A percentile compares a stretch with the other conserved stretches of the same genome.
These are phyloP conservation scores for Ceratobasidium sp. DNA, from an alignment of 1,284 basidiomycete species.

Conservation along the genomic window DNA sequence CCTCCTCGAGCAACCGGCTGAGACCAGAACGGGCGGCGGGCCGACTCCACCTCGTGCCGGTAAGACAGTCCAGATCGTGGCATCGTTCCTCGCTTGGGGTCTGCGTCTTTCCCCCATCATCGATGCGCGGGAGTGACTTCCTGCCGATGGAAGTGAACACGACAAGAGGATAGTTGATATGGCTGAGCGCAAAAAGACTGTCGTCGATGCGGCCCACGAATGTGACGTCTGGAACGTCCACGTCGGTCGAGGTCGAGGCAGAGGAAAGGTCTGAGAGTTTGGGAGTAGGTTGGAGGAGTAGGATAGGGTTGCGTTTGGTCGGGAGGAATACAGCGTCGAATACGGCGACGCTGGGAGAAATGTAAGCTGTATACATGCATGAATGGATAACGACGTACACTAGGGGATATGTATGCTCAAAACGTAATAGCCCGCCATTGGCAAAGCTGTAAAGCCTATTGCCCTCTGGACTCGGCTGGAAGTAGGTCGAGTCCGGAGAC, in stretches of 20 bases:
- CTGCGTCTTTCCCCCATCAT: constrained; percentile 39
- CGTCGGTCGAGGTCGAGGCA: constrained; percentile 48
- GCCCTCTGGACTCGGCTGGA: constrained; percentile 80
- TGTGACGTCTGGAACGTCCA: constrained; percentile 62
- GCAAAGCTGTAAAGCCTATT: constrained; percentile 72
- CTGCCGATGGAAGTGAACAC: constrained; percentile 62
- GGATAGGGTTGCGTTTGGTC: constrained; percentile 67
- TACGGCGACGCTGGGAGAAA: constrained; percentile 70
- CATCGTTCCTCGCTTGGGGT: constrained; percentile 43
- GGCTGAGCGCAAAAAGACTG: constrained; percentile 82
- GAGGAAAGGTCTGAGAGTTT: constrained; percentile 65
- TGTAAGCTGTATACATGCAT: constrained; percentile 41
- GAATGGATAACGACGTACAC: constrained; percentile 57
- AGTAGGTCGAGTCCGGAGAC: constrained; percentile 78
- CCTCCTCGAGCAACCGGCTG: constrained; percentile 46
- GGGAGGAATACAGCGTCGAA: constrained; percentile 75
- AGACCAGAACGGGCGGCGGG: constrained; percentile 44
- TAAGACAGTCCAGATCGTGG: constrained; percentile 47
- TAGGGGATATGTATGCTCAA: constrained; percentile 65
- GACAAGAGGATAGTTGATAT: constrained; percentile 76
- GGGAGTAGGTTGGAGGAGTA: constrained; percentile 80
- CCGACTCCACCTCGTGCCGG: constrained; percentile 47
- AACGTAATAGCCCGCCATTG: constrained; percentile 66
- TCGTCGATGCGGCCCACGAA: constrained; percentile 78
- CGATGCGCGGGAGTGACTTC: constrained; percentile 32